phyloP scores from a whole-genome alignment of 345 rosid species.

The Dimocarpus longan region DNA sequence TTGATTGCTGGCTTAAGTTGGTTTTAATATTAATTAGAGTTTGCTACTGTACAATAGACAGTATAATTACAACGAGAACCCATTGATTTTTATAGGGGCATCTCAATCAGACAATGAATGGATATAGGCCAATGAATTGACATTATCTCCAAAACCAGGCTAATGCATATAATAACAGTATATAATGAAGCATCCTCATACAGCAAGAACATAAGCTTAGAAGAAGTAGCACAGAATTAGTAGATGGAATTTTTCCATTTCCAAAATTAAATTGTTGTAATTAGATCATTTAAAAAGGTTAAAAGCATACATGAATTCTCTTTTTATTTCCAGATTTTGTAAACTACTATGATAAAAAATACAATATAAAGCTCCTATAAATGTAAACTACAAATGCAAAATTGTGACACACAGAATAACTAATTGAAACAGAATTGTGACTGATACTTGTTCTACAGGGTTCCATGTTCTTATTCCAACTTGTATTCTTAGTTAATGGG shows the following conservation, averaged over 20 bases:
- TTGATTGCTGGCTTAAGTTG: too few species aligned
- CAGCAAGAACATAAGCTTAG: background rate
- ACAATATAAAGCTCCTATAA: background rate
- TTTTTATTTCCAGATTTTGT: background rate
- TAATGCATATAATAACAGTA: background rate
- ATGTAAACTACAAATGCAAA: background rate
- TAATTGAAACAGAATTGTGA: background rate
- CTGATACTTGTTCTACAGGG: background rate
- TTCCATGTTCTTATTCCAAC: too few species aligned
- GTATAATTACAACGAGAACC: too few species aligned
- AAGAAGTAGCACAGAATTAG: background rate
- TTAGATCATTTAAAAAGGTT: background rate
- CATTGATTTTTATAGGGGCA: slow-evolving; percentile 13
- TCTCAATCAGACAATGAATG: background rate
- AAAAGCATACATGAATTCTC: background rate
- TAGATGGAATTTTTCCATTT: background rate
- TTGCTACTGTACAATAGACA: too few species aligned
- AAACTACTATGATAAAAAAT: background rate
- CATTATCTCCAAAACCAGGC: background rate
- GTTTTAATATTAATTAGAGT: too few species aligned
- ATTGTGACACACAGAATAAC: background rate
- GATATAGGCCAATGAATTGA: too few species aligned
- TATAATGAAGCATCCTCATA: background rate
- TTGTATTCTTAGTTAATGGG: too few species aligned
- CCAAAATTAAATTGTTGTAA: background rate